phyloP scores from a whole-genome alignment of 2,329 filamentous ascomycete species.

The Clarireedia hainanense region DNA sequence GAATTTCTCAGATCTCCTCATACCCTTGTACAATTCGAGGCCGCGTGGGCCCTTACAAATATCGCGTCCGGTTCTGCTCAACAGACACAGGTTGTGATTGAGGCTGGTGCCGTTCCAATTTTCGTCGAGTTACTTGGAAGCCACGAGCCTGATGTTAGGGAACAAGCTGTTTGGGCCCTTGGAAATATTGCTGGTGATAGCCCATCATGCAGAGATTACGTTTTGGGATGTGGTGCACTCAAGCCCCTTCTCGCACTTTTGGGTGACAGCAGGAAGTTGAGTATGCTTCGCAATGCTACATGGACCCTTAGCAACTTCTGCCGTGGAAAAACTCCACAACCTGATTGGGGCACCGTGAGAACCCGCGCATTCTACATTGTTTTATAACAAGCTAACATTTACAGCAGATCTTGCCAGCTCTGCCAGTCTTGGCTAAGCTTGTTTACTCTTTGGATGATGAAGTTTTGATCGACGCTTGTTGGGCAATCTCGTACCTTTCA shows the following conservation, averaged over 20 bases:
- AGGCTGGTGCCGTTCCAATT: slow-evolving; percentile 95
- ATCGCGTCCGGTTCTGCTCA: slow-evolving; percentile 95
- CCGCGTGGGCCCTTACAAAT: slow-evolving; percentile 97
- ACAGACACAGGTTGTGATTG: slow-evolving; percentile 98
- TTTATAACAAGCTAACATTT: slow-evolving; percentile 24
- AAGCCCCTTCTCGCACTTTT: slow-evolving; percentile 83
- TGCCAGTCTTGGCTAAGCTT: slow-evolving; percentile 91
- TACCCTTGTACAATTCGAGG: slow-evolving; percentile 97
- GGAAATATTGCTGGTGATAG: slow-evolving; percentile 99
- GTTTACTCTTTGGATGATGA: slow-evolving; percentile 98
- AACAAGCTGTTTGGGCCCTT: slow-evolving; percentile 97
- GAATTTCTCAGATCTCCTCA: slow-evolving; percentile 97
- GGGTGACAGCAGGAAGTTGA: slow-evolving; percentile 95
- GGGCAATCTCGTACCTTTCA: slow-evolving; percentile 97
- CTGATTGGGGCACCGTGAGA: slow-evolving; percentile 90
- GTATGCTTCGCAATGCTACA: slow-evolving; percentile 97
- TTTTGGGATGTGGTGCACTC: slow-evolving; percentile 82
- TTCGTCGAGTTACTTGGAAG: slow-evolving; percentile 94
- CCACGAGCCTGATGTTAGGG: slow-evolving; percentile 93
- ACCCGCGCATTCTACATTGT: slow-evolving; percentile 2
- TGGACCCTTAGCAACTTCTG: slow-evolving; percentile 99
- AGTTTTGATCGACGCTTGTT: slow-evolving; percentile 97
- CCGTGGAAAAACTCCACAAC: slow-evolving; percentile 97
- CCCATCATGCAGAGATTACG: slow-evolving; percentile 94
- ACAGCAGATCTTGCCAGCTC: slow-evolving; percentile 77